Evolutionary conservation across 495 filamentous ascomycete species (phyloP).

Genomic region (Corynascus novoguineensis): DNA sequence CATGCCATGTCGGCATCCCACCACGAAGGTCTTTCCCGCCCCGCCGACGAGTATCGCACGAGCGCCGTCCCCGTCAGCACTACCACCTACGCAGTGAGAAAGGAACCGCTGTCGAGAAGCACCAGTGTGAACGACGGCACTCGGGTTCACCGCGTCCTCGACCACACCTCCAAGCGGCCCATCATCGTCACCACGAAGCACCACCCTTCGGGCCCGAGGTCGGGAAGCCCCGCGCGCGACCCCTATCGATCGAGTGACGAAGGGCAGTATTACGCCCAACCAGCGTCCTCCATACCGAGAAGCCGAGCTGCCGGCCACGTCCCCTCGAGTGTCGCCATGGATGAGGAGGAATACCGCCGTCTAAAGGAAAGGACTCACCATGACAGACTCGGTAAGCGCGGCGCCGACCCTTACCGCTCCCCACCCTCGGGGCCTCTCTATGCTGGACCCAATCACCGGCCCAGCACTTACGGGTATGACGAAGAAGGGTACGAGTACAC

Average conservation of each 20-base stretch:
- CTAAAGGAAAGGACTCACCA: slow-evolving; percentile 42
- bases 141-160: slow-evolving; percentile 36
- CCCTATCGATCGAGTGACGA: slow-evolving; percentile 47
- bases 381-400: slow-evolving; percentile 30
- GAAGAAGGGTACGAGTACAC: slow-evolving; percentile 70
- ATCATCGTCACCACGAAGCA: slow-evolving; percentile 45
- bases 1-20: slow-evolving; percentile 37
- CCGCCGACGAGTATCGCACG: slow-evolving; percentile 28
- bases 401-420: slow-evolving; percentile 34
- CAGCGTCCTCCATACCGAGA: slow-evolving; percentile 44
- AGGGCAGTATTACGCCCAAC: slow-evolving; percentile 44
- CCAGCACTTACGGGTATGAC: slow-evolving; percentile 51
- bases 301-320: slow-evolving; percentile 25
- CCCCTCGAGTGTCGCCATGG: slow-evolving; percentile 33
- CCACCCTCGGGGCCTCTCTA: slow-evolving; percentile 34
- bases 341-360: slow-evolving; percentile 42
- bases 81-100: slow-evolving; percentile 46
- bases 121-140: slow-evolving; percentile 37
- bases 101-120: slow-evolving; percentile 38
- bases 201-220: slow-evolving; percentile 26
- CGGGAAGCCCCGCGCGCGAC: slow-evolving; percentile 43
- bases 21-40: slow-evolving; percentile 32
- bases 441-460: slow-evolving; percentile 27
- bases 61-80: slow-evolving; percentile 30
- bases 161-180: slow-evolving; percentile 34